Evolutionary conservation across 2,329 filamentous ascomycete genomes (phyloP).

Genomic region (Phaeoacremonium minimum): DNA sequence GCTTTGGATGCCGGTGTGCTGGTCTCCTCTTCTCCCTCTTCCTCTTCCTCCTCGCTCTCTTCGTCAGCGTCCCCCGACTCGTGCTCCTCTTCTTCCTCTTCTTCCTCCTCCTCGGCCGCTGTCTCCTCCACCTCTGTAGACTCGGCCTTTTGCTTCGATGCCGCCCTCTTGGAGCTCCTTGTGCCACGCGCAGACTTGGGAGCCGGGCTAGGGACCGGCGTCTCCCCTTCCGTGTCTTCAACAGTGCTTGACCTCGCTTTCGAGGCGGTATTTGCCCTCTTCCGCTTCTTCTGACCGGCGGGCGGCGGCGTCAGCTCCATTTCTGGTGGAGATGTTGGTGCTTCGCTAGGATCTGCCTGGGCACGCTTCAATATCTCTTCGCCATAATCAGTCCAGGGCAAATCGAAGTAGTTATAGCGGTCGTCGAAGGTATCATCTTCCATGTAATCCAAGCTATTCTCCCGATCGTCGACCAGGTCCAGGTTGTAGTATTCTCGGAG

Average conservation of each 20-base stretch:
- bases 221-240: constrained; percentile 47
- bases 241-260: constrained; percentile 41
- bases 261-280: constrained; percentile 32
- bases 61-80: constrained; percentile 28
- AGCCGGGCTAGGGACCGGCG: constrained; percentile 32
- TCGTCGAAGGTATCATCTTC: constrained; percentile 55
- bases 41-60: constrained; percentile 24
- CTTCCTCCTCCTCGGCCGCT: constrained; percentile 23
- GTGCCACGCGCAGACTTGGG: constrained; percentile 36
- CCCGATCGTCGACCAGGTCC: constrained; percentile 79
- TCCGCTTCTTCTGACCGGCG: constrained; percentile 36
- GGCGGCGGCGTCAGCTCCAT: constrained; percentile 30
- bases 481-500: constrained; percentile 81
- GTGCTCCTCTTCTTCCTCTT: constrained; percentile 22
- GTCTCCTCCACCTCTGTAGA: constrained; percentile 24
- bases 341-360: constrained; percentile 40
- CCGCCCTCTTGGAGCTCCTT: constrained; percentile 38
- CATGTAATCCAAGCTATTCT: constrained; percentile 52
- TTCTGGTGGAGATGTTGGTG: constrained; percentile 39
- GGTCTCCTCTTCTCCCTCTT: constrained; percentile 22
- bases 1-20: constrained; percentile 32
- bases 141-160: constrained; percentile 29
- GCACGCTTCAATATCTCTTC: constrained; percentile 42
- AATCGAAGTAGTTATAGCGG: constrained; percentile 61
- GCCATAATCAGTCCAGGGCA: constrained; percentile 46